phyloP scores from a whole-genome alignment of 2,329 filamentous ascomycete genomes.

The Fusarium irregulare region DNA sequence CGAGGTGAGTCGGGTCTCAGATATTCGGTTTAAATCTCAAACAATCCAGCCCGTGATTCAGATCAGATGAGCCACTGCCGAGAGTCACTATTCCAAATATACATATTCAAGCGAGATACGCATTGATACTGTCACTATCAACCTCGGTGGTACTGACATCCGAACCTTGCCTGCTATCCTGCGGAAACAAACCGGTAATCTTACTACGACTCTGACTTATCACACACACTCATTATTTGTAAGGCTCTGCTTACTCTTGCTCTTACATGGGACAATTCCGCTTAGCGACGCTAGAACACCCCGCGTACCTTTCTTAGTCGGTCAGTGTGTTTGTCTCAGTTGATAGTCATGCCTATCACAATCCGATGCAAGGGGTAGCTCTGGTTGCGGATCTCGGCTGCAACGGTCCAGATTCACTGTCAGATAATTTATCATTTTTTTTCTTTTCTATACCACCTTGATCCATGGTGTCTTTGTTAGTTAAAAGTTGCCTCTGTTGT shows the following conservation, averaged over 20 bases:
- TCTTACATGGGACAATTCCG: background rate
- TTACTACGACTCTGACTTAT: background rate
- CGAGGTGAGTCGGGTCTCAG: background rate
- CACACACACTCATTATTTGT: background rate
- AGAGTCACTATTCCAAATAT: background rate
- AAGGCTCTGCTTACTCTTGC: background rate
- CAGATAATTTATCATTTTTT: too few species aligned
- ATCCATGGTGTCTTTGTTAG: background rate
- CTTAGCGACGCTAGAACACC: constrained; percentile 11
- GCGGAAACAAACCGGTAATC: background rate
- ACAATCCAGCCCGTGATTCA: background rate
- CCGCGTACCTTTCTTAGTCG: constrained; percentile 1
- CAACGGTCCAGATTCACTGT: background rate
- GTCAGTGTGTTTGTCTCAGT: constrained; percentile 30
- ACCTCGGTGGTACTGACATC: background rate
- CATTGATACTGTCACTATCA: background rate
- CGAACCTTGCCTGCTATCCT: background rate
- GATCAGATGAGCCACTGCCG: constrained; percentile 4
- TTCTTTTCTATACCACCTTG: background rate
- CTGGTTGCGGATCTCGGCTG: background rate
- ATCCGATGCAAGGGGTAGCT: constrained; percentile 24
- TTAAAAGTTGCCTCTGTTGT: background rate
- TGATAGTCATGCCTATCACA: constrained; percentile 17
- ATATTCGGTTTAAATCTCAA: background rate
- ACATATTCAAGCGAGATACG: background rate